Evolutionary conservation across 2,329 filamentous ascomycete species (phyloP).

Genomic region (Curvularia hawaiiensis): DNA sequence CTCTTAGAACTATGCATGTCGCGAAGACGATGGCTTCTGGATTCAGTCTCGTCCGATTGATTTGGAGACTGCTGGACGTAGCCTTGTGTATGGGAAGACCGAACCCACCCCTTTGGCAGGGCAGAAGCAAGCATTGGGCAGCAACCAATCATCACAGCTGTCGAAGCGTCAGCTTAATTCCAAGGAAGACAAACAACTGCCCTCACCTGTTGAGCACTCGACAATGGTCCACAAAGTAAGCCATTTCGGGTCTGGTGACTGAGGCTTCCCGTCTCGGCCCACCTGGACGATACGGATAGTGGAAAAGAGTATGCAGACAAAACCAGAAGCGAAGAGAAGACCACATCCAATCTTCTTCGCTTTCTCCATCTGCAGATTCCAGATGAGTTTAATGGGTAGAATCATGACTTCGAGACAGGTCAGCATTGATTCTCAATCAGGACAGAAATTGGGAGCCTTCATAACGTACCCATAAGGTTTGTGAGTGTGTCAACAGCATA

Average conservation of each 20-base stretch:
- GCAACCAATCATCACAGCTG: slow-evolving; percentile 36
- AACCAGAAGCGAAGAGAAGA: slow-evolving; percentile 31
- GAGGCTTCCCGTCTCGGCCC: slow-evolving; percentile 32
- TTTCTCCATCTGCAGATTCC: slow-evolving; percentile 44
- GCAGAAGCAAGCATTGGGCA: slow-evolving; percentile 25
- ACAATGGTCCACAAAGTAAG: slow-evolving; percentile 46
- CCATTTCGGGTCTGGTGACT: slow-evolving; percentile 43
- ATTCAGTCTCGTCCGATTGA: slow-evolving; percentile 4
- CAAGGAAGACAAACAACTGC: neutral
- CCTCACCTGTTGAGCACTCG: slow-evolving; percentile 44
- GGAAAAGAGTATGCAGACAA: slow-evolving; percentile 35
- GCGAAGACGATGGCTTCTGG: slow-evolving; percentile 10
- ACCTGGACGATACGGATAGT: slow-evolving; percentile 43
- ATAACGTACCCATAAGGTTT: slow-evolving; percentile 42
- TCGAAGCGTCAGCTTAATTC: neutral
- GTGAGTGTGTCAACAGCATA: slow-evolving; percentile 46
- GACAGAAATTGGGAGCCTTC: neutral
- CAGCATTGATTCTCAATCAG: neutral
- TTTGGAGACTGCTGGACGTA: slow-evolving; percentile 20
- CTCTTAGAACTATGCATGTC: slow-evolving; percentile 15
- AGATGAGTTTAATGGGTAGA: slow-evolving; percentile 46
- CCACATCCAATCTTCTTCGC: slow-evolving; percentile 43
- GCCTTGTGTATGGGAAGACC: slow-evolving; percentile 12
- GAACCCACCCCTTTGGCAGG: slow-evolving; percentile 15
- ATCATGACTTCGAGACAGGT: slow-evolving; percentile 41